Conservation (phyloP, 352 stramenopile genomes). For the Globisporangium megalacanthum region DNA sequence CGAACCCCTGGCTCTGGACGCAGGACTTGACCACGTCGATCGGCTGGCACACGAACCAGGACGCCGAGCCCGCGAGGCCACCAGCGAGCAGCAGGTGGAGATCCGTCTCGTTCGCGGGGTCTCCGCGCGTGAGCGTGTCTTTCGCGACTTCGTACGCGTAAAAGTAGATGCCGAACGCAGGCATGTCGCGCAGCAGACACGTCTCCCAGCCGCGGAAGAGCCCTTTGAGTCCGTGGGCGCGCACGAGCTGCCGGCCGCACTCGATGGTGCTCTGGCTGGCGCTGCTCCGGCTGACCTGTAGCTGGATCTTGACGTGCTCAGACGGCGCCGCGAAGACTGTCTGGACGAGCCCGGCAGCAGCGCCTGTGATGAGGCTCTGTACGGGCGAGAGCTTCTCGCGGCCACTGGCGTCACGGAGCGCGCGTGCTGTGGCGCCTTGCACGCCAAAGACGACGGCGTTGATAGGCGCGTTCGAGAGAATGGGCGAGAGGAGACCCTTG, state of each 20-base stretch:
- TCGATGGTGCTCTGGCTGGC: conserved; percentile 45
- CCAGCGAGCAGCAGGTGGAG: conserved; percentile 66
- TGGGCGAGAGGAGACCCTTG: conserved; percentile 67
- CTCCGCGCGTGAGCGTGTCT: conserved; percentile 34
- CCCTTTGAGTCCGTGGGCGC: conserved; percentile 29
- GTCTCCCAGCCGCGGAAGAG: conserved; percentile 69
- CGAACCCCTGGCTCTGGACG: conserved; percentile 71
- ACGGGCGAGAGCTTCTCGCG: conserved; percentile 23
- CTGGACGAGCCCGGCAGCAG: conserved; percentile 57
- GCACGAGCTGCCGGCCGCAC: conserved; percentile 35
- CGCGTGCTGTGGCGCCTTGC: conserved; percentile 49
- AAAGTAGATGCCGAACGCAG: conserved; percentile 79
- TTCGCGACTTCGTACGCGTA: conserved; percentile 77
- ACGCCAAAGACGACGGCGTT: conserved; percentile 82
- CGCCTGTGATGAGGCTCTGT: conserved; percentile 57
- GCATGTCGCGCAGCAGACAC: conserved; percentile 68
- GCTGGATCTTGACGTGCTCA: conserved; percentile 82
- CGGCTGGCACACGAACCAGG: conserved; percentile 75
- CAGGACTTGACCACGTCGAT: conserved; percentile 90
- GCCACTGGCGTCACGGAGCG: conserved; percentile 28
- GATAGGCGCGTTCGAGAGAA: conserved; percentile 82
- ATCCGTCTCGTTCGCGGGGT: conserved; percentile 62
- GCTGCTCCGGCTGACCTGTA: conserved; percentile 56
- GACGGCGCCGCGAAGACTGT: conserved; percentile 64
- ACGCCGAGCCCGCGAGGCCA: conserved; percentile 68